Evolutionary conservation across 2,329 filamentous ascomycete genomes (phyloP).

Genomic region (Ascocoryne sarcoides): DNA sequence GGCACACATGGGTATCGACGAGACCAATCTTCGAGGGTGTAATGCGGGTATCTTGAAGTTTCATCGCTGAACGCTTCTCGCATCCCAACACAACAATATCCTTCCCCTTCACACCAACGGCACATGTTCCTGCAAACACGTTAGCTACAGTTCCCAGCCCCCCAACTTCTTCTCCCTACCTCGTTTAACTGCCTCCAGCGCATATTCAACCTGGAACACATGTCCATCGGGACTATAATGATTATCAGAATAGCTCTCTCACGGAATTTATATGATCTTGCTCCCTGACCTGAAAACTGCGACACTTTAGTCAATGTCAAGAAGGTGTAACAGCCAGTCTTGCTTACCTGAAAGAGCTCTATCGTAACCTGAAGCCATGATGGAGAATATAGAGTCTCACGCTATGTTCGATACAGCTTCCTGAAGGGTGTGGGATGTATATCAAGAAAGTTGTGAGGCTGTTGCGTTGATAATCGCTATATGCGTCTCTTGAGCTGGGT

Average conservation of each 20-base stretch:
- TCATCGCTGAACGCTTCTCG: slow-evolving; percentile 98
- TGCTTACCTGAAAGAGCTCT: slow-evolving; percentile 92
- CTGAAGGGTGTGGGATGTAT: neutral
- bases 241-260: slow-evolving; percentile 35
- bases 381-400: slow-evolving; percentile 22
- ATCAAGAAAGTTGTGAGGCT: slow-evolving; percentile 10
- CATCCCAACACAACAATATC: slow-evolving; percentile 95
- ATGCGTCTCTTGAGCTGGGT: no score
- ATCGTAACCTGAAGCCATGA: slow-evolving; percentile 93
- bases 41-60: slow-evolving; percentile 97
- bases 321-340: slow-evolving; percentile 22
- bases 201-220: slow-evolving; percentile 99
- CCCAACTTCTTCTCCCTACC: slow-evolving; percentile 42
- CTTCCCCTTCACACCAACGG: slow-evolving; percentile 90
- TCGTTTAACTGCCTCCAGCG: slow-evolving; percentile 96
- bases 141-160: slow-evolving; percentile 13
- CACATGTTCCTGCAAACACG: slow-evolving; percentile 68
- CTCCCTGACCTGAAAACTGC: slow-evolving; percentile 73
- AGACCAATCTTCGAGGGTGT: slow-evolving; percentile 98
- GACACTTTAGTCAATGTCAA: slow-evolving; percentile 35
- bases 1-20: slow-evolving; percentile 90
- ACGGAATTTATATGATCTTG: no score
- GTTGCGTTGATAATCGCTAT: slow-evolving; percentile 8
- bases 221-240: slow-evolving; percentile 83
- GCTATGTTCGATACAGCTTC: neutral